Conservation (phyloP, 306 rosid species). For the Gastrolobium bilobum region DNA sequence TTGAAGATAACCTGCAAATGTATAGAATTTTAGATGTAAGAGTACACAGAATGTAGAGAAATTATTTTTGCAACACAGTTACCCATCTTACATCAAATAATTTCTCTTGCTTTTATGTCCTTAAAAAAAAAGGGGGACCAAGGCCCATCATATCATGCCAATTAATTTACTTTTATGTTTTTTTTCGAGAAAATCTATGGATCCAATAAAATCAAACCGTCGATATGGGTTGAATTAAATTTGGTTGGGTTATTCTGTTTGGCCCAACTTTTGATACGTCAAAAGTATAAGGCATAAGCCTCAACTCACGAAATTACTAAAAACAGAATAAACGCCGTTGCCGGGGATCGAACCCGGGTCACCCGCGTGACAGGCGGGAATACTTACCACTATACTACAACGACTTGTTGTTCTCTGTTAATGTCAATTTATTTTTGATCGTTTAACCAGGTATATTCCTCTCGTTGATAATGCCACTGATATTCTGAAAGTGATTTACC, state of each 20-base stretch:
- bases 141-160: background rate
- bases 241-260: background rate
- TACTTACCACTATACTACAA: constrained; percentile 54
- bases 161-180: too few species aligned
- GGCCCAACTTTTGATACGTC: background rate
- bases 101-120: background rate
- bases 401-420: background rate
- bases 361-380: constrained; percentile 32
- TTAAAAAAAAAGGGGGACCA: background rate
- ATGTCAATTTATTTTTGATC: background rate
- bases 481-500: background rate
- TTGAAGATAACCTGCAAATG: background rate
- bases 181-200: too few species aligned
- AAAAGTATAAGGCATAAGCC: background rate
- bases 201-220: background rate
- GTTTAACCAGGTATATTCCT: background rate
- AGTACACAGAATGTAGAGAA: background rate
- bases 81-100: background rate
- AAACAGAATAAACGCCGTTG: constrained; percentile 28
- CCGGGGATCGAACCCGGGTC: constrained; percentile 54
- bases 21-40: background rate
- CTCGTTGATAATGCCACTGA: background rate
- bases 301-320: too few species aligned
- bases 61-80: background rate
- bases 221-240: background rate